Base-by-base conservation (phyloP, 2,329 filamentous ascomycete genomes). In the Parafenestella ontariensis region DNA sequence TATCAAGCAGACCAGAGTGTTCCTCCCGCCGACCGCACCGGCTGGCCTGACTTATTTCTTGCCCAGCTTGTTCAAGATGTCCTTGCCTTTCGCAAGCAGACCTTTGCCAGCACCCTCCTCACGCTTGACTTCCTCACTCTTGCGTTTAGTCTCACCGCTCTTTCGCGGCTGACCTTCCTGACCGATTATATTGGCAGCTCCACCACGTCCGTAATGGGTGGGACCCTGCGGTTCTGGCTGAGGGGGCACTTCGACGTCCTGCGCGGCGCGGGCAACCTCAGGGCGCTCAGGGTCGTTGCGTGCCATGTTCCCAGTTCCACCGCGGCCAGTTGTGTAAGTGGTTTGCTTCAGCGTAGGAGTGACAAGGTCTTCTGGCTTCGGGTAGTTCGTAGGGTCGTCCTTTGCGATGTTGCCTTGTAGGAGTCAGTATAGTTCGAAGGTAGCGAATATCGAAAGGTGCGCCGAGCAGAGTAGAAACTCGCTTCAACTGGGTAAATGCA, bases 301-400 rank as follows among this genome's bases (percentile, higher is more conserved):
- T 43, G 89, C 87, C 89, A 96, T 96, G 80, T 96, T 96, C 56
- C 92, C 92, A 4, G 85, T 88, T 57, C 93, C 93, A 51, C 93
- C 93, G 46, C 93, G 90, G 52, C 93, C 93, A 3, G 93, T 97
- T 18, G 93, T 96, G 71, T 94, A 92, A 62, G 91, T 82, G n/a
- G 89, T 79, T 42, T 85, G 85, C 79, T 96, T 96, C 72, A 98
- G 85, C 11, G 86, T 89, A 1, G 93, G 93, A 1, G 92, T 96
- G 68, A 88, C 80, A 59, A 96, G 86, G 69, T 94, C 90, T 60
- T 85, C 78, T 53, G 74, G 60, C 44, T 72, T 69, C 43, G 73
- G 62, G 44, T 68, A 60, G 43, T 65, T 68, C 47, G 67, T 68
- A 46, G 68, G 66, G 43, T 75, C 71, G 23, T 76, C 73, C 39